These are phyloP conservation scores for Ligustrum vulgare DNA, from an alignment of 257 asterid species.

Conservation along the genomic window DNA sequence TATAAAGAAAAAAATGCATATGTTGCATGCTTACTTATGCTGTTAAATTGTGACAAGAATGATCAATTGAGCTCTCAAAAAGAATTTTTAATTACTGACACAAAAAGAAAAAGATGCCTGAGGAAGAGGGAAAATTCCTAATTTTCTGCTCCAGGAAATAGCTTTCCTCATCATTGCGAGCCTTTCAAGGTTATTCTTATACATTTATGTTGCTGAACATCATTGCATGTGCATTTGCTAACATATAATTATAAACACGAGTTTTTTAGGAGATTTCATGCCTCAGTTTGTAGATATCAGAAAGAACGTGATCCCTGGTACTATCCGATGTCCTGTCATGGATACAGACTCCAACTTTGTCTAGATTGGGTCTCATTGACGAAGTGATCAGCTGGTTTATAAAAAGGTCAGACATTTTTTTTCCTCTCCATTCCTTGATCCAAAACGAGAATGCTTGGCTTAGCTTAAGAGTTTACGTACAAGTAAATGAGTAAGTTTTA, in stretches of 20 bases:
- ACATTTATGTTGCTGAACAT: not conserved
- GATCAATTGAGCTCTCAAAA: not conserved
- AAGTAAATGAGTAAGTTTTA: not conserved
- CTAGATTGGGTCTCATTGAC: no score
- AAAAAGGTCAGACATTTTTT: no score
- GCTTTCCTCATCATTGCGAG: not conserved
- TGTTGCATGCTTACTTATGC: slow-evolving; percentile 4
- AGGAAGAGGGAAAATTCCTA: not conserved
- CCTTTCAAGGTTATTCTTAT: not conserved
- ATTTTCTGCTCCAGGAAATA: not conserved
- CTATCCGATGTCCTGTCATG: not conserved
- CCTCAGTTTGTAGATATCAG: not conserved
- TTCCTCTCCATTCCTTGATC: no score
- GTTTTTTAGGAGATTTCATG: not conserved
- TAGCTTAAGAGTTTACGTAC: not conserved
- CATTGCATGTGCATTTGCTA: not conserved
- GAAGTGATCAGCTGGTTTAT: no score
- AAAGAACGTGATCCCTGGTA: not conserved
- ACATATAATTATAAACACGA: not conserved
- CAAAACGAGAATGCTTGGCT: not conserved
- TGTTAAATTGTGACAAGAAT: not conserved
- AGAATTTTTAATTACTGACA: not conserved
- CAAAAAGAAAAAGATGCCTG: not conserved
- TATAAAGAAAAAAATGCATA: not conserved
- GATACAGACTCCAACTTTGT: no score